Percentiles rank a stretch among this genome's conserved stretches.
These are phyloP conservation scores for Lepidium africanum DNA, from an alignment of 345 rosid genomes.

Conservation along the genomic window DNA sequence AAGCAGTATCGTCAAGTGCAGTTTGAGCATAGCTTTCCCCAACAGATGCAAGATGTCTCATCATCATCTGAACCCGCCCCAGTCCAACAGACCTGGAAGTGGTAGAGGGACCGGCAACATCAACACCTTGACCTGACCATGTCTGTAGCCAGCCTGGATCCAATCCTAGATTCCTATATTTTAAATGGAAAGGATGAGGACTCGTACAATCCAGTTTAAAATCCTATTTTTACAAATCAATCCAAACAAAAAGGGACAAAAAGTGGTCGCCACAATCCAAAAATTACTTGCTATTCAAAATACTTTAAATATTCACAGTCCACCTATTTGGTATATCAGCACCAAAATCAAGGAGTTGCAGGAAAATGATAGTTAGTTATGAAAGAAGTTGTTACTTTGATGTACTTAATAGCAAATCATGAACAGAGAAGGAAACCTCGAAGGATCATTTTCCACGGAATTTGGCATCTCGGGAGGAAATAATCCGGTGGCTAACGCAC, in stretches of 20 bases:
- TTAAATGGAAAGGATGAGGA: conserved; percentile 10
- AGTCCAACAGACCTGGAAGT: conserved; percentile 66
- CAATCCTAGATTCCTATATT: conserved; percentile 64
- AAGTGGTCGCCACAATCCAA: neutral
- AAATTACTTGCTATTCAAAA: neutral
- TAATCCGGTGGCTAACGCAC: conserved; percentile 49
- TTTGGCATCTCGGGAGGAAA: conserved; percentile 60
- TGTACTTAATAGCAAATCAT: neutral
- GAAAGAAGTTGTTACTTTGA: neutral
- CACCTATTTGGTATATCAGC: neutral
- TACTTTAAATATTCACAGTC: too few relatives aligned
- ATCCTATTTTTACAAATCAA: neutral
- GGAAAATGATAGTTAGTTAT: neutral
- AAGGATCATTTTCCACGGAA: conserved; percentile 56
- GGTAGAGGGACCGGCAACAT: conserved; percentile 94
- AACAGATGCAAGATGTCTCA: conserved; percentile 97
- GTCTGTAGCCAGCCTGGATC: conserved; percentile 69
- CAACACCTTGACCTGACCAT: conserved; percentile 72
- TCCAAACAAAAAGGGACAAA: neutral
- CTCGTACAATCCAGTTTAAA: neutral
- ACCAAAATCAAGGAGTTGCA: neutral
- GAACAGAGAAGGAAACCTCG: conserved; percentile 52
- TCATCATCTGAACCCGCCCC: conserved; percentile 94
- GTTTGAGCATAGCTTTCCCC: conserved; percentile 91
- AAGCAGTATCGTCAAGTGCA: conserved; percentile 79